Evolutionary conservation across 2,329 filamentous ascomycete genomes (phyloP).

Genomic region (Penicillium digitatum): DNA sequence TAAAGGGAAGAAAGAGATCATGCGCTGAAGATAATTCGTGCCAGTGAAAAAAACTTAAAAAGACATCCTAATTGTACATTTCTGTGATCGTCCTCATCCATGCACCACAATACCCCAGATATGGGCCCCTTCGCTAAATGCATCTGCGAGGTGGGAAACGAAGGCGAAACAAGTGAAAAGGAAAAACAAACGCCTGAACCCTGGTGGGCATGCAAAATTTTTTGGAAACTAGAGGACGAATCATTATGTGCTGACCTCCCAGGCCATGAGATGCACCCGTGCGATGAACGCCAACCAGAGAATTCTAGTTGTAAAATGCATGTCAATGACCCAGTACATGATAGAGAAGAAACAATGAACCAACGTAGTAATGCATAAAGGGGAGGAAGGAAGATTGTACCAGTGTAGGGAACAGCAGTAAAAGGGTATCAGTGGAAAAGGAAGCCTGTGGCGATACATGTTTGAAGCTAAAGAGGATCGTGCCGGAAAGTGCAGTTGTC

Average conservation of each 20-base stretch:
- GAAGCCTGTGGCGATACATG: not conserved
- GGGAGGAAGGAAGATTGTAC: not conserved
- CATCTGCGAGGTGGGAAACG: not conserved
- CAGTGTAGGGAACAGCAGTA: not conserved
- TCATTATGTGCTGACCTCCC: slow-evolving; percentile 2
- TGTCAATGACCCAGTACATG: slow-evolving; percentile 1
- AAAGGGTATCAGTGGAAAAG: slow-evolving; percentile 3
- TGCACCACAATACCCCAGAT: not conserved
- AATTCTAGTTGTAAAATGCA: slow-evolving; percentile 6
- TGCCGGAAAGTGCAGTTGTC: slow-evolving; percentile 51
- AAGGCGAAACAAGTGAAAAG: not conserved
- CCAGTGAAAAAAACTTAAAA: not conserved
- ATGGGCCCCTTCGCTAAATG: slow-evolving; percentile 1
- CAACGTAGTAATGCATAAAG: slow-evolving; percentile 6
- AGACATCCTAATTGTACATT: slow-evolving; percentile 6
- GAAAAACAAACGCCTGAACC: slow-evolving; percentile 1
- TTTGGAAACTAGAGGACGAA: not conserved
- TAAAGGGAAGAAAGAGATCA: not conserved
- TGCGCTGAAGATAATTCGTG: not conserved
- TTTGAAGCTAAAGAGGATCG: slow-evolving; percentile 25
- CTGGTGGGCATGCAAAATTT: not conserved
- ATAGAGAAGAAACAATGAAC: slow-evolving; percentile 6
- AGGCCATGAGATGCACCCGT: slow-evolving; percentile 3
- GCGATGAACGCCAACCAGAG: slow-evolving; percentile 9
- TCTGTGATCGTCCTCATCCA: not conserved